Conservation (phyloP, 108 stramenopile species). For the Mediolabrus comicus region DNA sequence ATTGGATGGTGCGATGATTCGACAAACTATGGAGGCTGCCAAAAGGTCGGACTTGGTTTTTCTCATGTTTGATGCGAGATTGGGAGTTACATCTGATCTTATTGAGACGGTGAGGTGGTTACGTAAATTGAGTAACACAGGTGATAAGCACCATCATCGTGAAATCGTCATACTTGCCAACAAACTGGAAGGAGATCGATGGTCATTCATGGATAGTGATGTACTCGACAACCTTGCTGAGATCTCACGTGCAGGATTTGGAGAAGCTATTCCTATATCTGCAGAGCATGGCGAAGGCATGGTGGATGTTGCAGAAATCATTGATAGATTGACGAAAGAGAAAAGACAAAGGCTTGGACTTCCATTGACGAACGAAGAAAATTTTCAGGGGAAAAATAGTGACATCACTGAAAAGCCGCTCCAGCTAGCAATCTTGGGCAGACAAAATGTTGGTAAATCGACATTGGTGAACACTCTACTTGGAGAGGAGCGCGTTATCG, state of each 20-base stretch:
- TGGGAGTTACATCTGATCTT: constrained; percentile 72
- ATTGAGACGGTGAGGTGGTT: constrained; percentile 75
- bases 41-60: constrained; percentile 69
- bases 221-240: constrained; percentile 74
- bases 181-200: constrained; percentile 84
- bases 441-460: constrained; percentile 89
- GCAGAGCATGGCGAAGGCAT: constrained; percentile 87
- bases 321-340: constrained; percentile 54
- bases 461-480: constrained; percentile 84
- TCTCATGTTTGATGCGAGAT: constrained; percentile 79
- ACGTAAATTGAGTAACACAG: constrained; percentile 50
- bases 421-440: constrained; percentile 86
- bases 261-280: constrained; percentile 81
- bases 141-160: constrained; percentile 9
- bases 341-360: constrained; percentile 48
- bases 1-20: constrained; percentile 71
- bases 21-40: constrained; percentile 80
- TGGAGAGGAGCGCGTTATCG: constrained; percentile 75
- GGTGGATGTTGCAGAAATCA: constrained; percentile 74
- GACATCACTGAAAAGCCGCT: constrained; percentile 53
- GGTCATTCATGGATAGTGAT: constrained; percentile 52
- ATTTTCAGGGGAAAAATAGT: constrained; percentile 6
- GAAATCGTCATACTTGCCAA: constrained; percentile 74
- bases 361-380: constrained; percentile 15
- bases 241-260: constrained; percentile 69